A percentile compares a stretch with the other conserved stretches of the same genome.
Evolutionary conservation across 805 yeast genomes (phyloP).

Genomic region (Zygosaccharomyces siamensis): DNA sequence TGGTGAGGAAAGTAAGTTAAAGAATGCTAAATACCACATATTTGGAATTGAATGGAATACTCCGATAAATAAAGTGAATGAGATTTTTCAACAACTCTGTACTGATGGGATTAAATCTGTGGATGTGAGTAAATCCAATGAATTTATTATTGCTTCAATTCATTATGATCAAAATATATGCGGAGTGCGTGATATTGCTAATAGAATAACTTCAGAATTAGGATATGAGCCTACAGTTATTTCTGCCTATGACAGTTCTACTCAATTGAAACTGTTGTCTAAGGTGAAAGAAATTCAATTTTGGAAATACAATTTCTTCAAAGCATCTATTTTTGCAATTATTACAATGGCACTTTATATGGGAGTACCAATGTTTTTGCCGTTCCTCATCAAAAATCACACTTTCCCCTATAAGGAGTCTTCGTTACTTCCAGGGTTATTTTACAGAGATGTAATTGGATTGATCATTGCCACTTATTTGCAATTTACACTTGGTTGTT

Average conservation of each 20-base stretch:
- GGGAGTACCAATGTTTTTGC: conserved; percentile 41
- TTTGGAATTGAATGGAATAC: conserved; percentile 61
- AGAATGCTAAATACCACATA: conserved; percentile 35
- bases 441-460: conserved; percentile 49
- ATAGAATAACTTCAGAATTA: conserved; percentile 41
- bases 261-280: conserved; percentile 66
- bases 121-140: not conserved
- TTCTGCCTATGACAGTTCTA: conserved; percentile 48
- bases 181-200: conserved; percentile 64
- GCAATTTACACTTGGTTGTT: conserved; percentile 58
- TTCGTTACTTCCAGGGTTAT: conserved; percentile 22
- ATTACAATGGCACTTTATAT: conserved; percentile 55
- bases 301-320: conserved; percentile 59
- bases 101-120: conserved; percentile 10
- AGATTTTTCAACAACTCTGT: conserved; percentile 4
- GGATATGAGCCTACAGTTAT: conserved; percentile 52
- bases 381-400: conserved; percentile 29
- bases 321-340: conserved; percentile 50
- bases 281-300: conserved; percentile 64
- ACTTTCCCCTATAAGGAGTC: conserved; percentile 31
- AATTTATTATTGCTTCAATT: conserved; percentile 29
- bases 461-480: conserved; percentile 59
- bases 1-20: not conserved
- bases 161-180: conserved; percentile 45
- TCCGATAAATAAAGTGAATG: conserved; percentile 1